Conservation (phyloP, 768 basidiomycete species). For the Tulasnella sp. region DNA sequence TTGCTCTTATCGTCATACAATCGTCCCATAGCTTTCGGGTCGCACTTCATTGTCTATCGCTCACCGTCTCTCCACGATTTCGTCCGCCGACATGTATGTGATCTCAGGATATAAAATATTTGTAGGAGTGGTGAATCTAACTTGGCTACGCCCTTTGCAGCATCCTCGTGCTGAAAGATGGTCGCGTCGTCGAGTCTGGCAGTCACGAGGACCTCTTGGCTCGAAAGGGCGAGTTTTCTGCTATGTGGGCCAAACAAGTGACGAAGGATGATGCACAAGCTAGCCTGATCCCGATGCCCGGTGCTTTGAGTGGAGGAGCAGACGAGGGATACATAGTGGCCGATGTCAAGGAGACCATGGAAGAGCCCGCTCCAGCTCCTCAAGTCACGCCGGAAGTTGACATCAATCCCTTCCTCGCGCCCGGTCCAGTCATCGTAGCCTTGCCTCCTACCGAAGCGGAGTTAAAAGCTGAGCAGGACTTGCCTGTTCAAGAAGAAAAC, state of each 20-base stretch:
- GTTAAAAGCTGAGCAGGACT: background rate
- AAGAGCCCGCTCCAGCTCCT: slow-evolving; percentile 3
- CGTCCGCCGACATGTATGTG: slow-evolving; percentile 40
- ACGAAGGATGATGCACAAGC: slow-evolving; percentile 43
- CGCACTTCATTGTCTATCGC: slow-evolving; percentile 69
- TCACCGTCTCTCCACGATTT: slow-evolving; percentile 60
- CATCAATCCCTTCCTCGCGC: slow-evolving; percentile 5
- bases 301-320: background rate
- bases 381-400: slow-evolving; percentile 14
- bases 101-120: slow-evolving; percentile 5
- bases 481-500: background rate
- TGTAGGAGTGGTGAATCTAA: slow-evolving; percentile 8
- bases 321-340: slow-evolving; percentile 3
- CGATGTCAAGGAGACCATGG: background rate
- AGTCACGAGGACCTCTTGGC: slow-evolving; percentile 67
- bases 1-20: background rate
- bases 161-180: slow-evolving; percentile 85
- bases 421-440: slow-evolving; percentile 13
- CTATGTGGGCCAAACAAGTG: slow-evolving; percentile 83
- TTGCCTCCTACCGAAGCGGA: slow-evolving; percentile 11
- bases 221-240: slow-evolving; percentile 58
- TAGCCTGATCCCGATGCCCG: slow-evolving; percentile 6
- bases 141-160: no score
- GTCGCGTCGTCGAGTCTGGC: slow-evolving; percentile 75
- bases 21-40: slow-evolving; percentile 34